Evolutionary conservation across 2,329 filamentous ascomycete genomes (phyloP), one percentile per base, ranked within the genome.

Genomic region (Helminthosporium solani): DNA sequence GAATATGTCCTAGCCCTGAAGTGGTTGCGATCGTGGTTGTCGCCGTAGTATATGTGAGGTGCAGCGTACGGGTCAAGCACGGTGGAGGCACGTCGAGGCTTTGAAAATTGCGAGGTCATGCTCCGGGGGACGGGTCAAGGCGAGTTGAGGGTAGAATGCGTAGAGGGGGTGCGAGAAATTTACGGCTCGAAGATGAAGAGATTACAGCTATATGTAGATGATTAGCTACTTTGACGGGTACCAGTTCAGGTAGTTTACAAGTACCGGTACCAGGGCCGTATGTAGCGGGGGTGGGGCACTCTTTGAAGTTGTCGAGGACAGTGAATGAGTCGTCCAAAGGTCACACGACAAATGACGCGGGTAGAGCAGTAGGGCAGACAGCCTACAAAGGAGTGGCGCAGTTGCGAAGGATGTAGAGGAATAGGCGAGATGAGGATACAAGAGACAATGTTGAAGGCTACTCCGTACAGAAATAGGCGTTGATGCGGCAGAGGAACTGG

Each of bases 31-130:
- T 57, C 54, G 52, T 77, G 72, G 47, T 74, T 74, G 41, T 78
- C 72, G 54, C 81, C 80, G 69, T 84, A 84, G 67, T 84, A 84
- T 53, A 82, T 68, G 50, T 80, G 75, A 7, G 81, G 75, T 31
- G 79, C 72, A 30, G 80, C 79, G 58, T 77, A 79, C 4, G 82
- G 81, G 64, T 84, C 81, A 54, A 75, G 61, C 50, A 46, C 57
- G 41, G 75, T 75, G 47, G 70, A 73, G 51, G 63, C 62, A 54
- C 70, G 71, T 44, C 67, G 67, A 44, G 58, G 54, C 46, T 64
- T 64, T 30, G 43, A 60, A 49, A 58, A 58, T 70, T 70, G 68
- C 68, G 68, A 71, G 67, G 57, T 70, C 68, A 71, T 71, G 64
- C 66, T 70, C 65, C 54, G 63, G 54, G 40, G 59, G 56, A 40